Evolutionary conservation across 1,284 basidiomycete species (phyloP), one percentile per base, ranked within the genome.

Genomic region (Leccinum griseonigrum): DNA sequence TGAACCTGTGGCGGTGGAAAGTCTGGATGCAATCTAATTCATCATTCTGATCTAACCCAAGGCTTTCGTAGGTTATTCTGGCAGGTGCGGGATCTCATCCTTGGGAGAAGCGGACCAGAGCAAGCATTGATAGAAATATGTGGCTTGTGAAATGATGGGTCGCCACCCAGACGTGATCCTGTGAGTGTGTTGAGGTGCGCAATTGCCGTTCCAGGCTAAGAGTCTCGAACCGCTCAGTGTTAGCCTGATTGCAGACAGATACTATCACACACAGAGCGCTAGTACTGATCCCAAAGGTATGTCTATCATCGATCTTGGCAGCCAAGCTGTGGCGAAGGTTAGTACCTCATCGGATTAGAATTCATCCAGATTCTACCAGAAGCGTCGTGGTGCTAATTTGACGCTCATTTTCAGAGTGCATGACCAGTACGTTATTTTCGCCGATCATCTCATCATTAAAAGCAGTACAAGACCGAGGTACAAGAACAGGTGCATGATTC

Each of bases 401-500:
- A 28, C 18, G 4, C 18, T 43, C n/a, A 16, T 18, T 48, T 34
- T 18, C 13, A 58, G 26, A 6, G 46, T 13, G 29, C 22, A 29
- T 38, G 16, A 28, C n/a, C 9, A 18, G 43, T 11, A 29, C 3
- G 9, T 40, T 9, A 16, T 28, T 14, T 10, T 40, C 32, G 28
- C 28, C 28, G 31, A 31, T 5, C 3, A 53, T 18, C 1, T 32
- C 32, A 10, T 54, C 51, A 56, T 34, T 51, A 16, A 38, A 40
- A 40, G 16, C 38, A 11, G 16, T 28, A 10, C 16, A 10, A 14
- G 26, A 10, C 34, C 11, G 26, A 6, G 36, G 38, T 40, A 61
- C 29, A 28, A 31, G 38, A 36, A 18, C 16, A 54, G 16, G 61
- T 32, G 40, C 60, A 18, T 29, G 18, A 18, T 63, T 36, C 67